A percentile compares a stretch with the other conserved stretches of the same genome.
These are phyloP conservation scores for Penicillium concentricum DNA, from an alignment of 2,329 filamentous ascomycete species.

Conservation along the genomic window DNA sequence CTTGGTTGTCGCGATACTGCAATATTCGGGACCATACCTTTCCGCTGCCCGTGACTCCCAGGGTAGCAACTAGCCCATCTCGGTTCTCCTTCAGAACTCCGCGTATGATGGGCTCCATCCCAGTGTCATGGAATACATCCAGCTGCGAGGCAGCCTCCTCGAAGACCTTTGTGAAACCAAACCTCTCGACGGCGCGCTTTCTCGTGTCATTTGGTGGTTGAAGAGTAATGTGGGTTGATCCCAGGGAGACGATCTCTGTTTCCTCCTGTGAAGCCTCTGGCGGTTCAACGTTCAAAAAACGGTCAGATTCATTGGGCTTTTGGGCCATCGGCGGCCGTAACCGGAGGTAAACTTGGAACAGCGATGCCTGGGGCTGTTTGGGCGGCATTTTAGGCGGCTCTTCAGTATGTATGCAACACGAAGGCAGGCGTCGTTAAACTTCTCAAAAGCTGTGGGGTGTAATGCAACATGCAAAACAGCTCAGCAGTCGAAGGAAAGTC, in stretches of 20 bases:
- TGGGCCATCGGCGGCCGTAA: slow-evolving; percentile 64
- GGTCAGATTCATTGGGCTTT: slow-evolving; percentile 50
- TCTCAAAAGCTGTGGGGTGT: background rate
- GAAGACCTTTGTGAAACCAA: slow-evolving; percentile 91
- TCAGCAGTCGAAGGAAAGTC: background rate
- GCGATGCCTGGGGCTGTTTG: slow-evolving; percentile 54
- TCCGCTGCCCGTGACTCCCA: slow-evolving; percentile 92
- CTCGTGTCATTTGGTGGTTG: slow-evolving; percentile 80
- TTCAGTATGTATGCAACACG: background rate
- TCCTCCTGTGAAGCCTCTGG: slow-evolving; percentile 39
- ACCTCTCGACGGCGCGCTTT: slow-evolving; percentile 85
- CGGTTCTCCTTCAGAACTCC: slow-evolving; percentile 81
- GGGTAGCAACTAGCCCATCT: slow-evolving; percentile 84
- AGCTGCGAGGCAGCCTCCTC: slow-evolving; percentile 81
- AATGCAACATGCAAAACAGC: background rate
- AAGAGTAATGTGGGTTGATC: slow-evolving; percentile 69
- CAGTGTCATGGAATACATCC: slow-evolving; percentile 80
- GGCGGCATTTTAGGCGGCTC: slow-evolving; percentile 26
- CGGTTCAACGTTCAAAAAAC: slow-evolving; percentile 76
- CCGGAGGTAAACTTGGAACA: slow-evolving; percentile 91
- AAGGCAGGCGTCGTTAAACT: background rate
- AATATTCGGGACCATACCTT: slow-evolving; percentile 63
- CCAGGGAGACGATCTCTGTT: slow-evolving; percentile 19
- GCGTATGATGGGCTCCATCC: slow-evolving; percentile 72
- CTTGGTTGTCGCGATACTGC: background rate